These are phyloP conservation scores for Tulasnella sp. DNA, from an alignment of 768 basidiomycete genomes.

Conservation along the genomic window DNA sequence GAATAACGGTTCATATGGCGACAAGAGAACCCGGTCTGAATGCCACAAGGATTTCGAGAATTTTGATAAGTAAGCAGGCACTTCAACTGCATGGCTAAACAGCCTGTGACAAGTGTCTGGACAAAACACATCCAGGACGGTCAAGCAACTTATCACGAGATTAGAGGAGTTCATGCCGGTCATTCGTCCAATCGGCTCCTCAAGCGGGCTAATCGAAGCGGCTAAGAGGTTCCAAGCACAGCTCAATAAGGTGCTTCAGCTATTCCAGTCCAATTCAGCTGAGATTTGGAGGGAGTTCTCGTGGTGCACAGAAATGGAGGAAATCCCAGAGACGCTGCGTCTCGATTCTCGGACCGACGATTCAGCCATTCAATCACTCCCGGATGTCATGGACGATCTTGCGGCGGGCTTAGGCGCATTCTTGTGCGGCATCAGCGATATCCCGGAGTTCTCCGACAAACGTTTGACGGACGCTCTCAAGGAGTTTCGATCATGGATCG, in stretches of 20 bases:
- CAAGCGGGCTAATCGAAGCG: slow-evolving; percentile 63
- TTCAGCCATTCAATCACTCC: slow-evolving; percentile 40
- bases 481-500: slow-evolving; percentile 57
- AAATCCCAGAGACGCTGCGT: slow-evolving; percentile 21
- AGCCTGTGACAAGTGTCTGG: no score
- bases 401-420: slow-evolving; percentile 56
- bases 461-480: slow-evolving; percentile 54
- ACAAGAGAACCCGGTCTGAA: no score
- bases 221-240: slow-evolving; percentile 58
- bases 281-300: slow-evolving; percentile 52
- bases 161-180: slow-evolving; percentile 67
- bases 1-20: no score
- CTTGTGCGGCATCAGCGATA: slow-evolving; percentile 58
- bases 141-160: no score
- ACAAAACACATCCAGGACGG: no score
- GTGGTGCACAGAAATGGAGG: slow-evolving; percentile 27
- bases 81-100: no score
- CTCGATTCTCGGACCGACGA: not conserved
- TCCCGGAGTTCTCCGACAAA: slow-evolving; percentile 60
- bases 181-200: slow-evolving; percentile 65
- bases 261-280: slow-evolving; percentile 64
- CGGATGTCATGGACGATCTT: slow-evolving; percentile 50
- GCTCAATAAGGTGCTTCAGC: slow-evolving; percentile 53
- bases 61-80: no score
- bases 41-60: no score